phyloP scores from a whole-genome alignment of 257 asterid species.

The Plantago major region DNA sequence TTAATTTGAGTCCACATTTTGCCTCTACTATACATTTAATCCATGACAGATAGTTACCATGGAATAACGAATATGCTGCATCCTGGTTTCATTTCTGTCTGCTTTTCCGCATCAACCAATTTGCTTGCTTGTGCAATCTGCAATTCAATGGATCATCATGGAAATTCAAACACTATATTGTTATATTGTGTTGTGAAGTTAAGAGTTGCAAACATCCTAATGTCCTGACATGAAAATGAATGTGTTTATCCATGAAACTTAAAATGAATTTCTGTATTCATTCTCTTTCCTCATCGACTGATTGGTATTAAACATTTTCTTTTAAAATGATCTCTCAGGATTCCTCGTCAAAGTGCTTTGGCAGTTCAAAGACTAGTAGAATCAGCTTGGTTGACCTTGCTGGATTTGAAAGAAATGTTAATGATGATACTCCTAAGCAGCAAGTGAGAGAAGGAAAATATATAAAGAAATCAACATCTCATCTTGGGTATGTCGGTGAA shows the following conservation, averaged over 20 bases:
- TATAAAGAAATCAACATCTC: conserved; percentile 83
- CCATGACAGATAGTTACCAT: no score
- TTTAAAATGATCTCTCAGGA: conserved; percentile 44
- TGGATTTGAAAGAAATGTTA: conserved; percentile 66
- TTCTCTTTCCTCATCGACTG: not conserved
- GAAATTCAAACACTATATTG: not conserved
- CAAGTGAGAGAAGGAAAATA: conserved; percentile 73
- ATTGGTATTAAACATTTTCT: not conserved
- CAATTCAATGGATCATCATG: not conserved
- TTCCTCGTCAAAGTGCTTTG: conserved; percentile 84
- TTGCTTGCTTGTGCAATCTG: no score
- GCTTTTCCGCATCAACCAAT: no score
- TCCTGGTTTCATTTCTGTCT: no score
- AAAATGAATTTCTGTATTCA: not conserved
- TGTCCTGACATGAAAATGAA: no score
- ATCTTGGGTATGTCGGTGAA: conserved; percentile 68
- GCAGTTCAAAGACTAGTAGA: conserved; percentile 85
- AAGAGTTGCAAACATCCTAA: not conserved
- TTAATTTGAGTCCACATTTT: not conserved
- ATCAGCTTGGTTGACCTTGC: conserved; percentile 91
- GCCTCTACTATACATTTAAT: no score
- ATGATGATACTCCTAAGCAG: conserved; percentile 66
- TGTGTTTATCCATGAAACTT: not conserved
- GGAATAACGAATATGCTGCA: no score
- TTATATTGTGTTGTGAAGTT: not conserved